phyloP scores from a whole-genome alignment of 495 filamentous ascomycete species.

The Ramalina intermedia region DNA sequence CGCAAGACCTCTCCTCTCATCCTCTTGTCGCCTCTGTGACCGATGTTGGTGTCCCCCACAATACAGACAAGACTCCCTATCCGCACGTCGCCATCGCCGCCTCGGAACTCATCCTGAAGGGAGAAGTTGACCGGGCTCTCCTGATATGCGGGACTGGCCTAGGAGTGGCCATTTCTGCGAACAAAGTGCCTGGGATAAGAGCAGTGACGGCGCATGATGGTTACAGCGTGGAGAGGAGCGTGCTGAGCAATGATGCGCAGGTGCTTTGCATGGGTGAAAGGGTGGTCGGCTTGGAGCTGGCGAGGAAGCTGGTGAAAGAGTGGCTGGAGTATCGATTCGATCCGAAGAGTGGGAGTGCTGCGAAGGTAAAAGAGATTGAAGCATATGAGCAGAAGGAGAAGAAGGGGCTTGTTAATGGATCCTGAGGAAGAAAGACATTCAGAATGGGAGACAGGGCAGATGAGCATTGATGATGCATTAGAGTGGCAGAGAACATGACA shows the following conservation, averaged over 20 bases:
- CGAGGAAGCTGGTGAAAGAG: slow-evolving; percentile 60
- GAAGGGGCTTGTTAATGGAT: not conserved
- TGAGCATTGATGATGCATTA: too few species aligned
- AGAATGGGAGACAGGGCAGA: too few species aligned
- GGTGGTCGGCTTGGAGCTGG: slow-evolving; percentile 68
- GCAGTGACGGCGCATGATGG: slow-evolving; percentile 81
- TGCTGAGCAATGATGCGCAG: slow-evolving; percentile 76
- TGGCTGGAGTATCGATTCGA: slow-evolving; percentile 78
- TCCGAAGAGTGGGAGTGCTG: slow-evolving; percentile 51
- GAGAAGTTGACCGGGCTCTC: slow-evolving; percentile 62
- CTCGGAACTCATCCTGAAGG: slow-evolving; percentile 48
- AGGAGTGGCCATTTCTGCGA: slow-evolving; percentile 73
- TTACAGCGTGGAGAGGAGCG: slow-evolving; percentile 67
- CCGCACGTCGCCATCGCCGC: slow-evolving; percentile 65
- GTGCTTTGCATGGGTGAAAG: slow-evolving; percentile 81
- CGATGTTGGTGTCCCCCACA: slow-evolving; percentile 52
- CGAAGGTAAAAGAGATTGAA: slow-evolving; percentile 61
- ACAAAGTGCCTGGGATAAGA: slow-evolving; percentile 73
- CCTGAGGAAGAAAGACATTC: not conserved
- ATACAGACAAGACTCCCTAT: slow-evolving; percentile 68
- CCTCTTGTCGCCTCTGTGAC: slow-evolving; percentile 51
- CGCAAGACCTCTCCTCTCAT: slow-evolving; percentile 50
- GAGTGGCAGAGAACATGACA: too few species aligned
- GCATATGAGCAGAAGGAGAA: slow-evolving; percentile 47
- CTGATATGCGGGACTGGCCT: slow-evolving; percentile 81